These are phyloP conservation scores for Zoysia pacifica DNA, from an alignment of 176 grass and related monocot genomes.

Conservation along the genomic window DNA sequence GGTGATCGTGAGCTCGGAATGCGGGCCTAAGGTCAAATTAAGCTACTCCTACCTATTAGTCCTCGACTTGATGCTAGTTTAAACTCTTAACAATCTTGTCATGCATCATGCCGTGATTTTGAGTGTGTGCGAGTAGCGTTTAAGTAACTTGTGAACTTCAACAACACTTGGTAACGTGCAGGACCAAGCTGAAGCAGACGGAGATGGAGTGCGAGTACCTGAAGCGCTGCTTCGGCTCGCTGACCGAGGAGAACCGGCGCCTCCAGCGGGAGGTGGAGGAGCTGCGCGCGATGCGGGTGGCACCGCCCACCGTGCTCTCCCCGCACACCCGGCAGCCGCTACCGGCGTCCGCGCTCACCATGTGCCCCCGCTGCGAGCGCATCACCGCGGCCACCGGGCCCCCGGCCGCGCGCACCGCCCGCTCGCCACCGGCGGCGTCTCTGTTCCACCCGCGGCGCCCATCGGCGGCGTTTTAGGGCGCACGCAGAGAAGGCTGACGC, in stretches of 20 bases:
- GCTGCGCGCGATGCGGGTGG: conserved; percentile 80
- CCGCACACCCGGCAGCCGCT: conserved; percentile 85
- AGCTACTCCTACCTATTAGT: not conserved
- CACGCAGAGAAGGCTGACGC: not conserved
- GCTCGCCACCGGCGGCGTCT: not conserved
- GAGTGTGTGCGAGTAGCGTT: not conserved
- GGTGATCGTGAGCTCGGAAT: conserved; percentile 42
- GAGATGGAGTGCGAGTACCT: conserved; percentile 99
- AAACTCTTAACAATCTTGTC: conserved; percentile 25
- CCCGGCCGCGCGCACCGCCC: conserved; percentile 1
- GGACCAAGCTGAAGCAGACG: conserved; percentile 99
- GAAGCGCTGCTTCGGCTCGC: conserved; percentile 90
- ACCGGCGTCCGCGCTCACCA: conserved; percentile 80
- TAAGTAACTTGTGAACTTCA: no score
- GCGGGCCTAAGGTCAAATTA: conserved; percentile 38
- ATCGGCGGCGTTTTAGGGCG: conserved; percentile 39
- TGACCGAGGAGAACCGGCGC: conserved; percentile 96
- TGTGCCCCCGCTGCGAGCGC: conserved; percentile 93
- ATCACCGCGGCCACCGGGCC: conserved; percentile 56
- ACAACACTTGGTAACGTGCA: conserved; percentile 17
- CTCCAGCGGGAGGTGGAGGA: conserved; percentile 95
- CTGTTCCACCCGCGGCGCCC: conserved; percentile 47
- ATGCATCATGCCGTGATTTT: not conserved
- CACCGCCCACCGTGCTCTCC: conserved; percentile 85
- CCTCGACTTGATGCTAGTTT: conserved; percentile 12